Percentiles rank a stretch among this genome's conserved stretches.
Evolutionary conservation across 2,329 filamentous ascomycete genomes (phyloP).

Genomic region (Alternaria brassicicola): DNA sequence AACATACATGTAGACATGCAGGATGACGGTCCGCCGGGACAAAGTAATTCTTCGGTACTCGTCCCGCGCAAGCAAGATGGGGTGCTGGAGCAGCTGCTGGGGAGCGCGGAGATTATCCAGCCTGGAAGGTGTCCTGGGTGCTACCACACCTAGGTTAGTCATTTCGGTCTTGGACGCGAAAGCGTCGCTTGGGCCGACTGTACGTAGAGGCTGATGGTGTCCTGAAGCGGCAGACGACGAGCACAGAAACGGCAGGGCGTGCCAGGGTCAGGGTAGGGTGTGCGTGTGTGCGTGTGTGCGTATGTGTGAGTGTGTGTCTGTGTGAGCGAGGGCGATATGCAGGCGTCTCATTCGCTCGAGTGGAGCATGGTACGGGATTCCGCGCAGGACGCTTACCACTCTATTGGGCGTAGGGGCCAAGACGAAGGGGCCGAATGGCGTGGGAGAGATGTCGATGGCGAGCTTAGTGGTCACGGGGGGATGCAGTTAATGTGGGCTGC

Average conservation of each 20-base stretch:
- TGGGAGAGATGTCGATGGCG: too few species aligned
- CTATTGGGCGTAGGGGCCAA: conserved; percentile 13
- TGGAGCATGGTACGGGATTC: conserved; percentile 16
- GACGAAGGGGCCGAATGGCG: background rate
- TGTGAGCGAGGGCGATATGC: conserved; percentile 2
- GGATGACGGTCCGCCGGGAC: conserved; percentile 16
- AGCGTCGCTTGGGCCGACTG: conserved; percentile 21
- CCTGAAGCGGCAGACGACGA: conserved; percentile 12
- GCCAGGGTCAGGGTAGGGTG: too few species aligned
- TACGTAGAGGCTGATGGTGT: conserved; percentile 12
- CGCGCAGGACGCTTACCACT: conserved; percentile 12
- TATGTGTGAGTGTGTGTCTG: background rate
- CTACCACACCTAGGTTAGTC: conserved; percentile 13
- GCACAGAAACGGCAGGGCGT: conserved; percentile 15
- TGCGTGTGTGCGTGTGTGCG: too few species aligned
- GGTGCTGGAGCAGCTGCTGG: conserved; percentile 16
- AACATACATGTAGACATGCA: conserved; percentile 28
- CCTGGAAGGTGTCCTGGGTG: conserved; percentile 2
- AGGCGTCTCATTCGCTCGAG: conserved; percentile 11
- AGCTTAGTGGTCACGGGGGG: too few species aligned
- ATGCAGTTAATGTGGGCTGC: background rate
- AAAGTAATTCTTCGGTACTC: conserved; percentile 18
- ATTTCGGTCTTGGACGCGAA: conserved; percentile 22
- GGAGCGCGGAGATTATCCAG: conserved; percentile 26
- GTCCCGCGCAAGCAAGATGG: conserved; percentile 30